These are phyloP conservation scores for Symbiodinium natans DNA, from an alignment of 73 alveolate species.

Conservation along the genomic window DNA sequence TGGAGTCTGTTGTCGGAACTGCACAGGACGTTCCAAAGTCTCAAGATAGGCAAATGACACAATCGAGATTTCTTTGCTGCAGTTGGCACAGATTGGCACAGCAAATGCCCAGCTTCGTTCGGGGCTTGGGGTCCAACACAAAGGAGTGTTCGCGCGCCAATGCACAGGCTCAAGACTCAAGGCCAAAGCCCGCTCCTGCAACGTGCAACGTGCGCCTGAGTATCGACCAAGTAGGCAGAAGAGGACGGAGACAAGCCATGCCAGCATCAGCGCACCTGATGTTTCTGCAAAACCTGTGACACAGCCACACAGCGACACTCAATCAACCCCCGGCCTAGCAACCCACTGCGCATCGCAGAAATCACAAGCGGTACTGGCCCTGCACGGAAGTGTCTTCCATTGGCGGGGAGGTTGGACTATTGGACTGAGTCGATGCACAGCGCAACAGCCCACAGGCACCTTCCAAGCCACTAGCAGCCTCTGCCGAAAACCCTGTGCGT, in stretches of 20 bases:
- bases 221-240: constrained; percentile 75
- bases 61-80: not conserved
- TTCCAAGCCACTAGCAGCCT: constrained; percentile 1
- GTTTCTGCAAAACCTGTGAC: not conserved
- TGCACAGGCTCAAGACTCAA: not conserved
- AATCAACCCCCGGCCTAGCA: constrained; percentile 20
- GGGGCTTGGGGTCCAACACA: too few species aligned
- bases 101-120: too few species aligned
- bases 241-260: constrained; percentile 68
- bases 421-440: not conserved
- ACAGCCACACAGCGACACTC: too few species aligned
- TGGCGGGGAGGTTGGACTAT: not conserved
- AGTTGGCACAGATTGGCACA: not conserved
- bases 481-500: not conserved
- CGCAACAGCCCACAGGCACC: too few species aligned
- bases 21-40: too few species aligned
- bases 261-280: constrained; percentile 26
- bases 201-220: not conserved
- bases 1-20: constrained; percentile 26
- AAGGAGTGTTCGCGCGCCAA: too few species aligned
- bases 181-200: not conserved
- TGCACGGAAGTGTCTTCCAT: not conserved
- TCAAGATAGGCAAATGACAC: too few species aligned
- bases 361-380: constrained; percentile 39
- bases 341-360: constrained; percentile 35